phyloP scores from a whole-genome alignment of 2,329 filamentous ascomycete genomes.

The Pseudocercospora crystallina region DNA sequence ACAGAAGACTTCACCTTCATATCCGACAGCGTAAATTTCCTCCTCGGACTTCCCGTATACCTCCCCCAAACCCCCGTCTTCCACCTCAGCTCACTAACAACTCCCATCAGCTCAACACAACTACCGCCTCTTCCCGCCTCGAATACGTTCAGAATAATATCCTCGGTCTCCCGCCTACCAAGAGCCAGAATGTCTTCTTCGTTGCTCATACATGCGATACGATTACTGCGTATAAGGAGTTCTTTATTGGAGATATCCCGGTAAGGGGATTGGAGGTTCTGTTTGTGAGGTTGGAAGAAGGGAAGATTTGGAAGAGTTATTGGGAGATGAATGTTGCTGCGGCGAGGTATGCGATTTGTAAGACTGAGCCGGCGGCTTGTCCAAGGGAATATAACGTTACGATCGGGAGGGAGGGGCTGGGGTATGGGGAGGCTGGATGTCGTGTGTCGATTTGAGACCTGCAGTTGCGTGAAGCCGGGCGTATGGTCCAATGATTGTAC shows the following conservation, averaged over 20 bases:
- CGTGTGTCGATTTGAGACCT: neutral
- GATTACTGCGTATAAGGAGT: slow-evolving; percentile 6
- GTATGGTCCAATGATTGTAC: no score
- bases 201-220: slow-evolving; percentile 7
- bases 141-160: slow-evolving; percentile 1
- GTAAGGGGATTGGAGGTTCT: slow-evolving; percentile 1
- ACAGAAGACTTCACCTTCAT: neutral
- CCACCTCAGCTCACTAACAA: neutral
- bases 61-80: neutral
- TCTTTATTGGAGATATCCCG: neutral
- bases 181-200: no score
- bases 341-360: slow-evolving; percentile 5
- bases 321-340: slow-evolving; percentile 8
- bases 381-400: neutral
- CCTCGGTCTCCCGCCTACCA: neutral
- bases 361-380: slow-evolving; percentile 2
- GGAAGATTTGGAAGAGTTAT: slow-evolving; percentile 2
- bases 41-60: neutral
- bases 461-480: no score
- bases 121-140: neutral
- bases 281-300: slow-evolving; percentile 1
- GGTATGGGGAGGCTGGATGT: neutral
- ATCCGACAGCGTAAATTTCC: slow-evolving; percentile 1
- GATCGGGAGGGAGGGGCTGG: neutral
- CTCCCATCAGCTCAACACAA: neutral